phyloP scores from a whole-genome alignment of 2,329 filamentous ascomycete species.

The Rhinocladiella mackenziei region DNA sequence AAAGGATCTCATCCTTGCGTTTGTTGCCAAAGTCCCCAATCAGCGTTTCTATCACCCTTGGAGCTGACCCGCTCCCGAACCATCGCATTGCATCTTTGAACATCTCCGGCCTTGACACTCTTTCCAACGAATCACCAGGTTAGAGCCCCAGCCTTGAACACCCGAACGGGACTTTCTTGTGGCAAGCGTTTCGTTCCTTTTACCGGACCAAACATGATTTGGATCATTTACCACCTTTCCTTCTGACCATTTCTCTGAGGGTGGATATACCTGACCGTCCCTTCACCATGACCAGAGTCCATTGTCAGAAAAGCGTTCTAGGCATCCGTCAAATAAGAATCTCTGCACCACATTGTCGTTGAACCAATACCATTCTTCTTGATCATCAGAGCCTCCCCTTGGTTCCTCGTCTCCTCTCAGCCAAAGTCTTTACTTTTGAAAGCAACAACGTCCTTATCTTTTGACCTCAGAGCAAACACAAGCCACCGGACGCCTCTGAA shows the following conservation, averaged over 20 bases:
- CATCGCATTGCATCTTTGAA: slow-evolving; percentile 11
- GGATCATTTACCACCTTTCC: slow-evolving; percentile 5
- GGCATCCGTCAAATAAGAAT: slow-evolving; percentile 15
- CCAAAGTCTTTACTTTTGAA: no score
- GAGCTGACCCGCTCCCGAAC: slow-evolving; percentile 10
- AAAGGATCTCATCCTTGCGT: slow-evolving; percentile 18
- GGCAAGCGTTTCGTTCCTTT: slow-evolving; percentile 8
- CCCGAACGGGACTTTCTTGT: slow-evolving; percentile 7
- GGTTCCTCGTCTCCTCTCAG: no score
- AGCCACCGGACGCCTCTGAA: neutral
- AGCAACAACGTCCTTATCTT: no score
- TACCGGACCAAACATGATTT: slow-evolving; percentile 7
- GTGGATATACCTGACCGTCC: slow-evolving; percentile 8
- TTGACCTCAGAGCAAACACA: neutral
- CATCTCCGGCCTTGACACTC: slow-evolving; percentile 3
- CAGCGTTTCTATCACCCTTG: slow-evolving; percentile 4
- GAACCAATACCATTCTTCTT: no score
- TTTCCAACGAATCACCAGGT: slow-evolving; percentile 15
- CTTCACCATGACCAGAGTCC: slow-evolving; percentile 10
- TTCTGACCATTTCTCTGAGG: slow-evolving; percentile 1
- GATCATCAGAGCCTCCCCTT: no score
- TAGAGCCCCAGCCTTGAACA: slow-evolving; percentile 17
- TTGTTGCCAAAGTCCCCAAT: slow-evolving; percentile 18
- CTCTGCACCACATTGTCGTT: no score
- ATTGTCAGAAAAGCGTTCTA: slow-evolving; percentile 9